Conservation (phyloP, 768 basidiomycete genomes). For the Leucogyrophana mollusca region DNA sequence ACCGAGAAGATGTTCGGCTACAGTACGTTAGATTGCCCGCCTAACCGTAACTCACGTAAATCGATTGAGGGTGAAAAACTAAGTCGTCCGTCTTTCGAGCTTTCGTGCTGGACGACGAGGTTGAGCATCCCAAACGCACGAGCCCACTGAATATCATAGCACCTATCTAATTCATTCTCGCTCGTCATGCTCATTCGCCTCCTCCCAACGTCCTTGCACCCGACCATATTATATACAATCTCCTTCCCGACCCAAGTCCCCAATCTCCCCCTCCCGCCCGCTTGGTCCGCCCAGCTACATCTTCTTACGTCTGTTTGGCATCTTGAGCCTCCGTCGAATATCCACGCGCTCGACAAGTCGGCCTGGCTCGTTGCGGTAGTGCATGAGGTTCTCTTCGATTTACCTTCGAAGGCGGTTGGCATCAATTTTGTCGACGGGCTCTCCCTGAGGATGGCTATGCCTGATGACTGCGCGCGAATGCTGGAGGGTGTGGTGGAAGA, state of each 20-base stretch:
- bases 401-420: constrained; percentile 42
- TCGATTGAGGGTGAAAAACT: constrained; percentile 29
- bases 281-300: constrained; percentile 57
- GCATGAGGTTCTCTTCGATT: constrained; percentile 61
- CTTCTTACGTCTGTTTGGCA: constrained; percentile 47
- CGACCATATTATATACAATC: constrained; percentile 59
- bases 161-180: constrained; percentile 19
- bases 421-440: constrained; percentile 61
- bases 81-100: constrained; percentile 10
- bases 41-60: constrained; percentile 31
- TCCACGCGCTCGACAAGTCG: constrained; percentile 62
- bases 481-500: constrained; percentile 52
- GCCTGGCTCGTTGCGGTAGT: constrained; percentile 55
- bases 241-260: constrained; percentile 45
- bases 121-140: neutral
- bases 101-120: constrained; percentile 30
- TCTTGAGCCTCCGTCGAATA: constrained; percentile 47
- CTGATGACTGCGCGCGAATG: constrained; percentile 37
- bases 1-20: no score
- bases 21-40: no score
- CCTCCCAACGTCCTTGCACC: constrained; percentile 38
- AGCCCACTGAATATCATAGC: constrained; percentile 14
- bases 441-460: constrained; percentile 47
- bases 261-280: constrained; percentile 39
- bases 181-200: constrained; percentile 59